Evolutionary conservation across 75 land plant species (phyloP).

Genomic region (Chamaecyparis obtusa): DNA sequence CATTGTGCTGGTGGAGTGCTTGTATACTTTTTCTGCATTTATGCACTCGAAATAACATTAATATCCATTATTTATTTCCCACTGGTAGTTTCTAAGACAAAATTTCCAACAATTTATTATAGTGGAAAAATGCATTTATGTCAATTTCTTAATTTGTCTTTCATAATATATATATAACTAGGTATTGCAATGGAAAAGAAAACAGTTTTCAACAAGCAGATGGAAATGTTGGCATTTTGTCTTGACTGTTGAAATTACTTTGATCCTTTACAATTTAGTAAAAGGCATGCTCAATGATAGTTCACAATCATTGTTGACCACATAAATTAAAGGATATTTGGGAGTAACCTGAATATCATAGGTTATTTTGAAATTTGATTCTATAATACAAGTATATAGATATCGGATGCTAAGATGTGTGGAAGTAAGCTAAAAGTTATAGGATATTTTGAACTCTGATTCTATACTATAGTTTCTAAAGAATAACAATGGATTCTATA

Average conservation of each 20-base stretch:
- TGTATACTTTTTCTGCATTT: conserved; percentile 1
- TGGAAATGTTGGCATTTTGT: neutral
- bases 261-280: neutral
- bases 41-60: neutral
- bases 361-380: no score
- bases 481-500: no score
- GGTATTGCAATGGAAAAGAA: neutral
- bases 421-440: no score
- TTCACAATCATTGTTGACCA: neutral
- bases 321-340: neutral
- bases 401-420: no score
- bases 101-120: neutral
- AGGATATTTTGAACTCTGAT: no score
- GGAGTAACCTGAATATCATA: neutral
- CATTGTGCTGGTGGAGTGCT: conserved; percentile 17
- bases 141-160: neutral
- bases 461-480: no score
- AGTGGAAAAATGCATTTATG: neutral
- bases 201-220: neutral
- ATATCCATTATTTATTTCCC: no score
- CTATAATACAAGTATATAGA: no score
- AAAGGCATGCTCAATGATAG: neutral
- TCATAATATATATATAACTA: neutral
- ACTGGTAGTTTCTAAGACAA: neutral
- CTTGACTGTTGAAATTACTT: neutral